phyloP scores from a whole-genome alignment of 2,329 filamentous ascomycete genomes.

The Alternaria ventricosa region DNA sequence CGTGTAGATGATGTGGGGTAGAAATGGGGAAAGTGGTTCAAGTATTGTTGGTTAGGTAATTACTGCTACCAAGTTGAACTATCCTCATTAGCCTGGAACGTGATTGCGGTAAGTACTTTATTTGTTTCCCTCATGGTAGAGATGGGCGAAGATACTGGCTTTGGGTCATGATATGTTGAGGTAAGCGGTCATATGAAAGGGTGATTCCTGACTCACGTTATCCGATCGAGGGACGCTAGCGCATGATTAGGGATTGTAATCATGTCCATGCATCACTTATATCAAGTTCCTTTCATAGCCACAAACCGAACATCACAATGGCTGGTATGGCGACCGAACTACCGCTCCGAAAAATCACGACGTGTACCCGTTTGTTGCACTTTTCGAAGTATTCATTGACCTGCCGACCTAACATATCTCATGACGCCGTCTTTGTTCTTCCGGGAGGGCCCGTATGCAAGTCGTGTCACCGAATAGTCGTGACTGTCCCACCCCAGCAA shows the following conservation, averaged over 20 bases:
- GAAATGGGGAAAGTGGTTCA: too few species aligned
- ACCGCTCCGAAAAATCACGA: constrained; percentile 14
- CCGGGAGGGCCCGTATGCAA: constrained; percentile 40
- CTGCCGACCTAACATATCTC: constrained; percentile 47
- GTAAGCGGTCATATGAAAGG: neutral
- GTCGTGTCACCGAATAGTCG: constrained; percentile 42
- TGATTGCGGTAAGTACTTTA: too few species aligned
- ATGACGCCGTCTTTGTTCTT: constrained; percentile 47
- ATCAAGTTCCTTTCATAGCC: neutral
- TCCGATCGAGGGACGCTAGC: neutral
- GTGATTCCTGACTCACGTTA: neutral
- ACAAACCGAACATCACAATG: neutral
- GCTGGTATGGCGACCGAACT: neutral
- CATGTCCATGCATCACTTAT: neutral
- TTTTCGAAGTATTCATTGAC: constrained; percentile 51
- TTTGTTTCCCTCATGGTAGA: neutral
- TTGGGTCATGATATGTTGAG: neutral
- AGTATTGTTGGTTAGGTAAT: too few species aligned
- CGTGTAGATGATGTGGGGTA: too few species aligned
- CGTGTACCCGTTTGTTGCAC: constrained; percentile 31
- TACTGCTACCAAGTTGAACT: too few species aligned
- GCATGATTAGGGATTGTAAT: neutral
- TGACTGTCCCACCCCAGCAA: constrained; percentile 41
- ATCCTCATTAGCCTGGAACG: too few species aligned
- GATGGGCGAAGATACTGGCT: neutral